Evolutionary conservation across 257 asterid species (phyloP), one percentile per base, ranked within the genome.

Genomic region (Plectranthus barbatus): DNA sequence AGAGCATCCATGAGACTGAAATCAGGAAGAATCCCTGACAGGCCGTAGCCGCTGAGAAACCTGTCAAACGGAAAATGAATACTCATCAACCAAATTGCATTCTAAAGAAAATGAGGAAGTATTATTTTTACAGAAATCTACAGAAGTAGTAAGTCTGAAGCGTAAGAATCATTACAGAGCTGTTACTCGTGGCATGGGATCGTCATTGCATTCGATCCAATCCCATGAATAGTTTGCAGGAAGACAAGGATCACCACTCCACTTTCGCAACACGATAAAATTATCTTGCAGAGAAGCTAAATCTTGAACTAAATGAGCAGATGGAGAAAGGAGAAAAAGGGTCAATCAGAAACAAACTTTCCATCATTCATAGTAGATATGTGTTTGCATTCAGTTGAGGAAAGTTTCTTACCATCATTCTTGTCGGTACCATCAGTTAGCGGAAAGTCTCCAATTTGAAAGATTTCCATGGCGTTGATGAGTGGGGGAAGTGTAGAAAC

Each of bases 181-280:
- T n/a, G 95, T 87, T 3, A 84, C 75, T n/a, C 88, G 84, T 21
- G 95, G 95, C n/a, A 56, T 65, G 0, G 75, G 64, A 47, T 59
- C 69, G 31, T 18, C 60, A 70, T 71, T 81, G 46, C 95, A 87
- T 4, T 62, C 44, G 54, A 87, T 69, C 95, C 90, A 87, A n/a
- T 84, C 90, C 89, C 88, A 84, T 17, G 85, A 11, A 65, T 66
- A 81, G 1, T 83, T 78, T 6, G 88, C 67, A 10, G 95, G 95
- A 51, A 84, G 86, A 70, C 95, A 87, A 10, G 95, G 95, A 66
- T 87, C 95, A 0, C 92, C 95, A 1, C 67, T 64, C 93, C 90
- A 84, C 2, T 52, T 73, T 71, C 67, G 62, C 40, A 87, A 71
- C 45, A 44, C 64, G 0, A 34, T 63, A 29, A 79, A 87, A 1